Evolutionary conservation across 2,329 filamentous ascomycete species (phyloP), one percentile per base, ranked within the genome.

Genomic region (Scedosporium apiospermum): DNA sequence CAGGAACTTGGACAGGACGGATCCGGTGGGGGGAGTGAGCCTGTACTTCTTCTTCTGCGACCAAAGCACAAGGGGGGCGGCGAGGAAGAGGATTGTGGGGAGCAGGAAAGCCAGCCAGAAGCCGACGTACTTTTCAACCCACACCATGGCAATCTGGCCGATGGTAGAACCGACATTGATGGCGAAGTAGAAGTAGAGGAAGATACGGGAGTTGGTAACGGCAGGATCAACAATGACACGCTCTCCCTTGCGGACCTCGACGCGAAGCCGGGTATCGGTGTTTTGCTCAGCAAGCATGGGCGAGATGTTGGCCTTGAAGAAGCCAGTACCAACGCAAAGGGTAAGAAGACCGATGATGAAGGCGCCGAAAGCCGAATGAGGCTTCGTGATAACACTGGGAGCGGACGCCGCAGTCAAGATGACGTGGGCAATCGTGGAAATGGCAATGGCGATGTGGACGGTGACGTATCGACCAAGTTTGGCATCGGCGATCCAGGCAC

Each of bases 271-370:
- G 3, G 77, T 80, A 63, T 85, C 82, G 41, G 78, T 79, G 71
- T 88, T 87, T 73, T 91, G 88, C 69, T 91, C 88, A 21, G 87
- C 87, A 63, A 91, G 83, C 18, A 90, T 76, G 0, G 88, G 86
- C 0, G 87, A 86, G 53, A 93, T 88, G 70, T 93, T 93, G 66
- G 87, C 84, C 78, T 93, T 93, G 82, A 93, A 91, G 69, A 90
- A 88, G 65, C 89, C 89, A 1, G 88, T 90, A 53, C 89, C 89
- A 34, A 90, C 73, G 66, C 79, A 79, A 46, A 82, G 77, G 26
- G 70, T 69, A 41, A 81, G 69, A 38, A 81, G 75, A n/a, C 88
- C 88, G 70, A 91, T 83, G 69, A 91, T 81, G 68, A 91, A 88
- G 60, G 83, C 85, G 1, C 78, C 87, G 57, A 90, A 82, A 0